phyloP scores from a whole-genome alignment of 2,329 filamentous ascomycete genomes.

The Elsinoe arachidis region DNA sequence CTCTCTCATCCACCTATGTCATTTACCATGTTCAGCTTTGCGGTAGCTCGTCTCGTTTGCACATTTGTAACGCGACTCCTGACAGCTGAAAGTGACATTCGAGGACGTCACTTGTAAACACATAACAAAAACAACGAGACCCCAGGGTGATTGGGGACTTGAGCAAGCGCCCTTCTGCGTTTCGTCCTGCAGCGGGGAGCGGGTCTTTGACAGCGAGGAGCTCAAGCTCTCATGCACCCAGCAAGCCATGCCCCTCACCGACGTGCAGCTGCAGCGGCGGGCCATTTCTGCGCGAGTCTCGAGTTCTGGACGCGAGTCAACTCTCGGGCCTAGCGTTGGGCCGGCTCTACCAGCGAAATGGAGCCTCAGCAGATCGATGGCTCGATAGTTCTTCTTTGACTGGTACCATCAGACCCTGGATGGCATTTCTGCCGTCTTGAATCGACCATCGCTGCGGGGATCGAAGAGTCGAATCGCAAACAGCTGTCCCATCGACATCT shows the following conservation, averaged over 20 bases:
- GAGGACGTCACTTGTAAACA: constrained; percentile 11
- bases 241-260: background rate
- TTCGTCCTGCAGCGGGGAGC: constrained; percentile 7
- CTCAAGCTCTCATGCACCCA: background rate
- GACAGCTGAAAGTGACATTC: background rate
- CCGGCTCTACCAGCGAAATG: constrained; percentile 6
- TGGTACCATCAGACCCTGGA: constrained; percentile 6
- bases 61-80: background rate
- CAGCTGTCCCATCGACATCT: constrained; percentile 4
- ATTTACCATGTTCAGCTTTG: background rate
- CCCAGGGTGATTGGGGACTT: background rate
- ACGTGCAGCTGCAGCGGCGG: background rate
- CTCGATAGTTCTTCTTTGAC: background rate
- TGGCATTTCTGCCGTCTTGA: background rate
- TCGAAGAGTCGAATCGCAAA: constrained; percentile 7
- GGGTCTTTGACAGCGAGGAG: background rate
- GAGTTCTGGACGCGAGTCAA: background rate
- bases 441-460: constrained; percentile 1
- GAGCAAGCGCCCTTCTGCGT: constrained; percentile 8
- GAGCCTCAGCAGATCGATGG: constrained; percentile 3
- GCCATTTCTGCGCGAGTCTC: background rate
- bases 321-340: background rate
- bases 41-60: background rate
- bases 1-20: constrained; percentile 2
- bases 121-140: background rate